Conservation (phyloP, 768 basidiomycete species). For the Phlegmacium glaucopus region DNA sequence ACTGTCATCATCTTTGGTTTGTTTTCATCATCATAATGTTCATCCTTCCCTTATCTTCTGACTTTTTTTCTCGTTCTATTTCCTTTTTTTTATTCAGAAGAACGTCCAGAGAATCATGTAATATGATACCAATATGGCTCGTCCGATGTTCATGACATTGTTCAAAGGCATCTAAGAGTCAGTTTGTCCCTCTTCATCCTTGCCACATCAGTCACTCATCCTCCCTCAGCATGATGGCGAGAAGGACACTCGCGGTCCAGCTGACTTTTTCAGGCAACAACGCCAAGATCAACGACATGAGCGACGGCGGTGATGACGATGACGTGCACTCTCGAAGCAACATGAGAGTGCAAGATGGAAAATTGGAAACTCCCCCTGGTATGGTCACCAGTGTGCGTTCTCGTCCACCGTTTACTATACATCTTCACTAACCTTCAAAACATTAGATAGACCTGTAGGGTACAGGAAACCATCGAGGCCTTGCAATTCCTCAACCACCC, state of each 20-base stretch:
- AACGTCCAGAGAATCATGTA: slow-evolving; percentile 72
- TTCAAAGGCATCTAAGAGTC: slow-evolving; percentile 64
- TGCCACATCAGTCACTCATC: slow-evolving; percentile 8
- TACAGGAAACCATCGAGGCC: no score
- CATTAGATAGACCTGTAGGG: no score
- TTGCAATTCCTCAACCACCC: no score
- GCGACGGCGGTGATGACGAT: slow-evolving; percentile 39
- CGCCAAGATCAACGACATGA: slow-evolving; percentile 28
- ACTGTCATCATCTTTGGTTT: slow-evolving; percentile 75
- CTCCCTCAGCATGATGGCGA: slow-evolving; percentile 44
- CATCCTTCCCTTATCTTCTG: no score
- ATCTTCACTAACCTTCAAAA: no score
- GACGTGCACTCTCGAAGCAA: slow-evolving; percentile 20
- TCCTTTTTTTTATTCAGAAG: slow-evolving; percentile 42
- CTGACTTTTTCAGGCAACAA: slow-evolving; percentile 42
- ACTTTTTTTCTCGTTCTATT: no score
- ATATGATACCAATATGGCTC: slow-evolving; percentile 88
- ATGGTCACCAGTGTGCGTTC: slow-evolving; percentile 17
- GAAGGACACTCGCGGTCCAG: slow-evolving; percentile 42
- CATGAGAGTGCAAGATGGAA: slow-evolving; percentile 28
- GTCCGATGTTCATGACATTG: slow-evolving; percentile 62
- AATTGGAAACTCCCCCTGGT: slow-evolving; percentile 24
- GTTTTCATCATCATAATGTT: slow-evolving; percentile 6
- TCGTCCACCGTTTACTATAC: no score
- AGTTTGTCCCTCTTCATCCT: slow-evolving; percentile 29